Percentiles rank a stretch among this genome's conserved stretches.
phyloP scores from a whole-genome alignment of 1,284 basidiomycete species.

The Cutaneotrichosporon daszewskae region DNA sequence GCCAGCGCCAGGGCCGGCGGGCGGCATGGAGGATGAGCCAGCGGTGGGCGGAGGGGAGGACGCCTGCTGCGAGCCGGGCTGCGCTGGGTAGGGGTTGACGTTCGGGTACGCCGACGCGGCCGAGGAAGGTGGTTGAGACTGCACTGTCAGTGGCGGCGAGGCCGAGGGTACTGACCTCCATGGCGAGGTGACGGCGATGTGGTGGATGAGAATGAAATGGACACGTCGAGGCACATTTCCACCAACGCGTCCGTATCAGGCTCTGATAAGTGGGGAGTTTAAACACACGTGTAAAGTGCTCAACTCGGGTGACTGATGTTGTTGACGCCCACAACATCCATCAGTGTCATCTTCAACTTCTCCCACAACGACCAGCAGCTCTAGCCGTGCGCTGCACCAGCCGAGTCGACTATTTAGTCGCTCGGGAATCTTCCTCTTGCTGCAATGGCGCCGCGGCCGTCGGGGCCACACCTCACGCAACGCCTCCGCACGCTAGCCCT shows the following conservation, averaged over 20 bases:
- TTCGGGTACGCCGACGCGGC: constrained; percentile 17
- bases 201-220: not conserved
- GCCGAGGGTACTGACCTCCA: too few relatives aligned
- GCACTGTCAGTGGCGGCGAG: not conserved
- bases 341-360: not conserved
- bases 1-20: constrained; percentile 43
- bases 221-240: too few relatives aligned
- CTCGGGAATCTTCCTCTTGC: not conserved
- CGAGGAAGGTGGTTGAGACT: constrained; percentile 2
- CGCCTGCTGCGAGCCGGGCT: constrained; percentile 1
- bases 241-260: too few relatives aligned
- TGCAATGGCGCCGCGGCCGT: constrained; percentile 26
- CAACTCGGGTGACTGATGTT: too few relatives aligned
- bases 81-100: constrained; percentile 19
- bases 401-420: too few relatives aligned
- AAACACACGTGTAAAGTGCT: not conserved
- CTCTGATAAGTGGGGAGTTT: not conserved
- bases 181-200: too few relatives aligned
- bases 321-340: not conserved
- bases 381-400: too few relatives aligned
- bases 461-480: constrained; percentile 25
- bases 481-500: constrained; percentile 33
- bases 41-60: constrained; percentile 6
- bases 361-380: too few relatives aligned
- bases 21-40: too few relatives aligned